Conservation (phyloP, 768 basidiomycete genomes). For the Podaxis sp. region DNA sequence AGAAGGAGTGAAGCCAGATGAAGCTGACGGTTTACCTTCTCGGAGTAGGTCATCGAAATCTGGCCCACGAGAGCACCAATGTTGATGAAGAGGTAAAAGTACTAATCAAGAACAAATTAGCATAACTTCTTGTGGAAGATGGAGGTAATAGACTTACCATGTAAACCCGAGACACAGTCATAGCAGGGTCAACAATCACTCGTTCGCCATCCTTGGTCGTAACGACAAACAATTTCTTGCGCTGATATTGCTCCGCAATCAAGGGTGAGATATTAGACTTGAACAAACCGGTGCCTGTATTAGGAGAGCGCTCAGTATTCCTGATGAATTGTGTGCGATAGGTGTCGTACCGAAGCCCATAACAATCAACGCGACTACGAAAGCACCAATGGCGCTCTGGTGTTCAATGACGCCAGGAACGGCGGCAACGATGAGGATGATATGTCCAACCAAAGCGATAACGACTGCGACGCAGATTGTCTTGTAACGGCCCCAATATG, state of each 20-base stretch:
- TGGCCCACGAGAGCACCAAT: constrained; percentile 70
- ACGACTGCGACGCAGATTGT: constrained; percentile 59
- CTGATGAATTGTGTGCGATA: background rate
- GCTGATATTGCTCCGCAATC: constrained; percentile 73
- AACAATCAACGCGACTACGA: constrained; percentile 60
- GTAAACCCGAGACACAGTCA: constrained; percentile 72
- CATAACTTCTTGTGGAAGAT: background rate
- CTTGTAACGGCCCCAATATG: constrained; percentile 66
- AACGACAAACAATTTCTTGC: constrained; percentile 51
- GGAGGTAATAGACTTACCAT: constrained; percentile 48
- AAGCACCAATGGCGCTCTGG: constrained; percentile 47
- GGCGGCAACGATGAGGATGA: constrained; percentile 65
- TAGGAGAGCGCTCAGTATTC: constrained; percentile 17
- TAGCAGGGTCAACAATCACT: constrained; percentile 71
- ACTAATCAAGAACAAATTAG: constrained; percentile 29
- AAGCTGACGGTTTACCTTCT: constrained; percentile 42
- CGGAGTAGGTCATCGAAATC: constrained; percentile 66
- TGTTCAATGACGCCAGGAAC: constrained; percentile 66
- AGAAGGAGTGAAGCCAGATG: background rate
- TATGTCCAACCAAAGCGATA: constrained; percentile 60
- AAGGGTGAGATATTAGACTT: constrained; percentile 79
- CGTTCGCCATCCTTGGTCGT: constrained; percentile 57
- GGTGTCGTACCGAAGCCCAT: constrained; percentile 44
- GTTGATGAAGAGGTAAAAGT: constrained; percentile 77
- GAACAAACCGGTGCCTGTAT: constrained; percentile 63